phyloP scores from a whole-genome alignment of 495 filamentous ascomycete species.

The Bacidia rubella region DNA sequence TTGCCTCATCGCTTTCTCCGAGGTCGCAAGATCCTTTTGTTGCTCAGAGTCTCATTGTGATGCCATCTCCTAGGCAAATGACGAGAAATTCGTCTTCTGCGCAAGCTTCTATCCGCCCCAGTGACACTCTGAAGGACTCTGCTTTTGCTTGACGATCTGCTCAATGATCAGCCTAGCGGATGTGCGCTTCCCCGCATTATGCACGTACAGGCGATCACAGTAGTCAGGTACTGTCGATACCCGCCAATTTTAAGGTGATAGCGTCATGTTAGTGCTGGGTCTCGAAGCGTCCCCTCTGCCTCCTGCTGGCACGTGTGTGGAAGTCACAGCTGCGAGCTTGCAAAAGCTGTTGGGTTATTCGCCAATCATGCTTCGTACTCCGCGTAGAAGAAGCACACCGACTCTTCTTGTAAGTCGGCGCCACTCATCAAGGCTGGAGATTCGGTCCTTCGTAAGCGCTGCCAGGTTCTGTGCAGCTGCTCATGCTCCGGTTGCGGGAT shows the following conservation, averaged over 20 bases:
- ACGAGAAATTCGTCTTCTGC: not conserved
- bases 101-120: too few relatives aligned
- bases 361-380: too few relatives aligned
- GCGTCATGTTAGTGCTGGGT: not conserved
- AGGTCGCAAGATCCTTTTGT: not conserved
- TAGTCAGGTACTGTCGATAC: slow-evolving; percentile 5
- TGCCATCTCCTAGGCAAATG: not conserved
- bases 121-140: too few relatives aligned
- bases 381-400: too few relatives aligned
- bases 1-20: not conserved
- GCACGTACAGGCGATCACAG: slow-evolving; percentile 4
- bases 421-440: too few relatives aligned
- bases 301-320: not conserved
- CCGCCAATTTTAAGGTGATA: too few relatives aligned
- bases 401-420: too few relatives aligned
- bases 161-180: not conserved
- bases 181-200: slow-evolving; percentile 4
- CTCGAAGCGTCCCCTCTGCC: not conserved
- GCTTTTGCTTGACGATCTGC: too few relatives aligned
- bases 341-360: not conserved
- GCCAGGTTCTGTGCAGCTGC: too few relatives aligned
- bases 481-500: too few relatives aligned
- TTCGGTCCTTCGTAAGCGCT: too few relatives aligned
- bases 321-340: not conserved
- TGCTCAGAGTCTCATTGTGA: too few relatives aligned